These are phyloP conservation scores for Picea sitchensis DNA, from an alignment of 75 land plant genomes.

Conservation along the genomic window DNA sequence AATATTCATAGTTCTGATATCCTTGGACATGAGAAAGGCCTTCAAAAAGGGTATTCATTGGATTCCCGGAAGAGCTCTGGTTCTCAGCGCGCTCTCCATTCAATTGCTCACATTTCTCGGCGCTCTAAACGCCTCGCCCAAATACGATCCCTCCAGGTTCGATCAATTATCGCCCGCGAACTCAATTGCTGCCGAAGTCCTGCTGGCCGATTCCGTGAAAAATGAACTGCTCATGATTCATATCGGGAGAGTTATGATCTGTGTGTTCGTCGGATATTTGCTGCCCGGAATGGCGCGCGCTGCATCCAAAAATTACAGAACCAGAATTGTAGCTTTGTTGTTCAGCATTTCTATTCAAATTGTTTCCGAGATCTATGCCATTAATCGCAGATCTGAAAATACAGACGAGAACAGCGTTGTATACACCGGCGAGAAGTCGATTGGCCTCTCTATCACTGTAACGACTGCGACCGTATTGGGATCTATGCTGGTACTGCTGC, in stretches of 20 bases:
- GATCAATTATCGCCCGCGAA: no score
- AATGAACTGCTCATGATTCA: slow-evolving; percentile 7
- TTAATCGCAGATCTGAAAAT: background rate
- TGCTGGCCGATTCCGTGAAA: background rate
- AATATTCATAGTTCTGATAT: background rate
- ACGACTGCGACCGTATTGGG: slow-evolving; percentile 5
- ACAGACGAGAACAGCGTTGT: background rate
- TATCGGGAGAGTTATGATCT: background rate
- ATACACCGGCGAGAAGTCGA: background rate
- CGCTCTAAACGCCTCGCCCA: background rate
- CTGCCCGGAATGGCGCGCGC: slow-evolving; percentile 5
- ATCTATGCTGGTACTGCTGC: background rate
- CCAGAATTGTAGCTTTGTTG: background rate
- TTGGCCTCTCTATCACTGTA: background rate
- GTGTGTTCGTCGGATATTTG: background rate
- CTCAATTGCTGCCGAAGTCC: no score
- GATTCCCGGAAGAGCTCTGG: slow-evolving; percentile 2
- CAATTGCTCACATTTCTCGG: background rate
- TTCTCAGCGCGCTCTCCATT: slow-evolving; percentile 4
- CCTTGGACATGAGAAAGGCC: background rate
- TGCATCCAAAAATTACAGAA: background rate
- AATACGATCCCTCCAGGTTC: background rate
- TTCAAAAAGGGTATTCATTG: background rate
- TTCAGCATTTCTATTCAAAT: background rate
- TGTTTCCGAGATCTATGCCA: slow-evolving; percentile 8